Evolutionary conservation across 352 stramenopile genomes (phyloP), one percentile per base, ranked within the genome.

Genomic region (Globisporangium sylvaticum): DNA sequence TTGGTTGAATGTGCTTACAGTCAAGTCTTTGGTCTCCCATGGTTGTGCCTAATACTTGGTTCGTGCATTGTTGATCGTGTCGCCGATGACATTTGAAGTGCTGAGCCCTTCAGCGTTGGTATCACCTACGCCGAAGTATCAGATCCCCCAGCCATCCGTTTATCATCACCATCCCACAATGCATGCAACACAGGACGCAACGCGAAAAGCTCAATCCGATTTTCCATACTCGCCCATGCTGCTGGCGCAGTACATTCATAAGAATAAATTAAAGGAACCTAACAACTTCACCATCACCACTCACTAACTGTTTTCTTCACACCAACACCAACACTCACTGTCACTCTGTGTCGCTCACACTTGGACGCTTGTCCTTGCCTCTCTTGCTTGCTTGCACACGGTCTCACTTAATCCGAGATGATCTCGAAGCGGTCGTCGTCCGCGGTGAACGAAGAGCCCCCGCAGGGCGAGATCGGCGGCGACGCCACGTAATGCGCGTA

Each of bases 341-440:
- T 3, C 29, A 57, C 25, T 14, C 25, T 9, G 22, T 56, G 24
- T 56, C 50, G 14, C 24, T 57, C 24, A 34, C 24, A 8, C 7
- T 20, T 56, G 48, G 48, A 56, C 22, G 22, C 22, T 27, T 54
- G 20, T 15, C n/a, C 3, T 55, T 55, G 48, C 25, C n/a, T 18
- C 2, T 52, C 20, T 22, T 9, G 9, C 44, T 12, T 53, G 20
- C 46, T 37, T 42, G 34, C 8, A 39, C 9, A 29, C 22, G 8
- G 46, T 10, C 46, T 54, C 48, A 27, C 6, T 56, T 34, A 57
- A 27, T 57, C 52, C 52, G 42, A 55, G 25, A 67, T 25, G 34
- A 62, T 53, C 53, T 67, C 62, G n/a, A 67, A 67, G 4, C 62
- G 62, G 12, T 67, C 53, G 20, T 55, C 59, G 42, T 57, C 5